Evolutionary conservation across 192 early-diverging fungal species (phyloP), one percentile per base, ranked within the genome.

Genomic region (Coemansia sp.): DNA sequence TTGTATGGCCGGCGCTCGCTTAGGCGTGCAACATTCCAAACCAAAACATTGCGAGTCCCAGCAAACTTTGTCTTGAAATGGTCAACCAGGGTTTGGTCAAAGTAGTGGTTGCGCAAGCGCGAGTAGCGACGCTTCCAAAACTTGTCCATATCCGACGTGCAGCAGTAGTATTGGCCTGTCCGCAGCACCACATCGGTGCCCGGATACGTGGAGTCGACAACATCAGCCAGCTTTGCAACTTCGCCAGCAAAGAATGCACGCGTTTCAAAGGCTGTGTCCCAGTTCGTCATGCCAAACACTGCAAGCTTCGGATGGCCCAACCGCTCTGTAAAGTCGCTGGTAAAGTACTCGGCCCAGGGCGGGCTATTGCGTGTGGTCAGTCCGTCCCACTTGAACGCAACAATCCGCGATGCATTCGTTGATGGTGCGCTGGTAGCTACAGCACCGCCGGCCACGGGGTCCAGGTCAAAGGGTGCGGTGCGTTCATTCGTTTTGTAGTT

Each of bases 91-190:
- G 50, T 62, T 40, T 43, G 60, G 32, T 56, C 42, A 40, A 54
- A 69, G 29, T 42, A 70, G 48, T 43, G 66, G 31, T 27, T 58
- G 33, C 42, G 80, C 38, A 56, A 60, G 56, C 45, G 60, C 24
- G 67, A 58, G 61, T 72, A 62, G n/a, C 58, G 44, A 29, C 82
- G 72, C 21, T 60, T 33, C 56, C 76, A 77, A 24, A 35, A 48
- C 19, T 9, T 9, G 22, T 57, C 47, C 60, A 60, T 22, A 48
- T 84, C 82, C 3, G 72, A 66, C 9, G 71, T 77, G 52, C 82
- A 84, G 62, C 82, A 84, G 59, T 67, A 82, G 52, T 81, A 80
- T 52, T 84, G 82, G 6, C 80, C 69, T 0, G 80, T 67, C 23
- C 82, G 80, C 35, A 82, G 69, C 9, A 84, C 50, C 21, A 84